Evolutionary conservation across 2,329 filamentous ascomycete genomes (phyloP).

Genomic region (Lachnellula occidentalis): DNA sequence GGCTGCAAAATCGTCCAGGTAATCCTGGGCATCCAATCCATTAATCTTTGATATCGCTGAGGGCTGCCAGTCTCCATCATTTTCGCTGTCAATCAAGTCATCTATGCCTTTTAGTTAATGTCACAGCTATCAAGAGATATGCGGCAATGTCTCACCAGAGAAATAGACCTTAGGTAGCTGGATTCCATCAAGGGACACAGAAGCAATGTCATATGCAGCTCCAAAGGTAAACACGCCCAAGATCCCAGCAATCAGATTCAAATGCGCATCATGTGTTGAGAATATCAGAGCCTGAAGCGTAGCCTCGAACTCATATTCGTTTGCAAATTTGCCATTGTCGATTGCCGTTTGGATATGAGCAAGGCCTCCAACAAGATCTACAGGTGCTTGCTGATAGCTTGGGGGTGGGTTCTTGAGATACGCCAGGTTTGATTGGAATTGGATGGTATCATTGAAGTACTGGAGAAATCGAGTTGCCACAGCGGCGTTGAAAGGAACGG

Average conservation of each 20-base stretch:
- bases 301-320: slow-evolving; percentile 50
- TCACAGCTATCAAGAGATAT: neutral
- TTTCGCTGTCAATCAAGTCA: slow-evolving; percentile 31
- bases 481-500: slow-evolving; percentile 40
- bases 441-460: slow-evolving; percentile 40
- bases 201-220: slow-evolving; percentile 46
- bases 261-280: slow-evolving; percentile 58
- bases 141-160: slow-evolving; percentile 7
- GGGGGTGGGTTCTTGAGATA: slow-evolving; percentile 45
- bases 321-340: slow-evolving; percentile 37
- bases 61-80: slow-evolving; percentile 25
- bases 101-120: slow-evolving; percentile 2
- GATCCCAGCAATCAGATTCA: slow-evolving; percentile 46
- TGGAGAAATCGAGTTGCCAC: slow-evolving; percentile 39
- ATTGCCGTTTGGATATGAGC: slow-evolving; percentile 39
- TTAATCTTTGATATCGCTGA: slow-evolving; percentile 50
- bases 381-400: slow-evolving; percentile 42
- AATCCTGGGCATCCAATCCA: slow-evolving; percentile 43
- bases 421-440: slow-evolving; percentile 25
- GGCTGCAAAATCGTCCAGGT: slow-evolving; percentile 39
- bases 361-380: slow-evolving; percentile 43
- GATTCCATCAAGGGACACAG: slow-evolving; percentile 52
- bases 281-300: slow-evolving; percentile 46
- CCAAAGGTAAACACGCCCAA: slow-evolving; percentile 46
- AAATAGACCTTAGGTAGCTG: slow-evolving; percentile 33